A percentile compares a stretch with the other conserved stretches of the same genome.
Evolutionary conservation across 129 eudicot species (phyloP).

Genomic region (Ambrosia trifida): DNA sequence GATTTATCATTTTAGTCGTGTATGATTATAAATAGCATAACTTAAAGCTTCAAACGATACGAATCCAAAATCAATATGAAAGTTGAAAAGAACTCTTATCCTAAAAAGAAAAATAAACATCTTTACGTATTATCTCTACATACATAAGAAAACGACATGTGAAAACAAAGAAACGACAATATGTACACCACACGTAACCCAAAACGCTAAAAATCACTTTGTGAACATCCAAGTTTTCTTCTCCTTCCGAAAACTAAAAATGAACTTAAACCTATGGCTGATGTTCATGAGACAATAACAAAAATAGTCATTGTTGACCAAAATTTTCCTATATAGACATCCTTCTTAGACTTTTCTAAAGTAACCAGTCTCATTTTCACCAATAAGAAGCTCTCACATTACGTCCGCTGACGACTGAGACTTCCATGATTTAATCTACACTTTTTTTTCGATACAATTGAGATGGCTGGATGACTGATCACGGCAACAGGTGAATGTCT

Average conservation of each 20-base stretch:
- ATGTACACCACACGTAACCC: conserved; percentile 7
- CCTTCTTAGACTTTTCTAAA: no score
- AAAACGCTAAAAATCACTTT: not conserved
- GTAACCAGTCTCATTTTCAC: no score
- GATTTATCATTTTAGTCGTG: no score
- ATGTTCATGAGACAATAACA: not conserved
- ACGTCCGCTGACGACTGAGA: no score
- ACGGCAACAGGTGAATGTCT: no score
- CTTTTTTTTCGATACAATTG: no score
- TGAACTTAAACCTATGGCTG: not conserved
- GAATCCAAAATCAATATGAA: not conserved
- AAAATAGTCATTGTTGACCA: no score
- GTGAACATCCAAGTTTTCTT: not conserved
- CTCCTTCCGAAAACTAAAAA: no score
- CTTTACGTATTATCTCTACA: not conserved
- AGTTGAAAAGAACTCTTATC: not conserved
- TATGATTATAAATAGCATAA: not conserved
- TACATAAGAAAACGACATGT: not conserved
- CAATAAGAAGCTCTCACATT: no score
- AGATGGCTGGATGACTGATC: no score
- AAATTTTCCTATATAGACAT: no score
- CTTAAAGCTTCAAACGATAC: not conserved
- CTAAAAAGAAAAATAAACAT: not conserved
- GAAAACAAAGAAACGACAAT: not conserved
- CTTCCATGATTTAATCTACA: no score